phyloP scores from a whole-genome alignment of 441 rosid genomes.

The Viola pubescens region DNA sequence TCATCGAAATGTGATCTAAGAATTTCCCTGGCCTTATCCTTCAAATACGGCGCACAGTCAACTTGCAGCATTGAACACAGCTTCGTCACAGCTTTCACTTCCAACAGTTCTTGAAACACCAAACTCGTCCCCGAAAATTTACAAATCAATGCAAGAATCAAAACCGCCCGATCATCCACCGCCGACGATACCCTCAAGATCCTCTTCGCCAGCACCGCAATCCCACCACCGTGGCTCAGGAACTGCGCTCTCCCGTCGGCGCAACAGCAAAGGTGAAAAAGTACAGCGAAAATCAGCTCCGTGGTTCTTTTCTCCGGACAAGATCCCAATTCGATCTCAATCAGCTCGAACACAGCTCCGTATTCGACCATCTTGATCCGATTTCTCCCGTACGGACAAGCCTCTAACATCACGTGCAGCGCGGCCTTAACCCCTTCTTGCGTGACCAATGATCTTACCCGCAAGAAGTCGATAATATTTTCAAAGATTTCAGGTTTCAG shows the following conservation, averaged over 20 bases:
- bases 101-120: constrained; percentile 51
- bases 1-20: constrained; percentile 38
- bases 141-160: constrained; percentile 35
- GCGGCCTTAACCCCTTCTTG: constrained; percentile 41
- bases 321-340: constrained; percentile 44
- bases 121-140: constrained; percentile 31
- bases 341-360: constrained; percentile 42
- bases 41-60: constrained; percentile 33
- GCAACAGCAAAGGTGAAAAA: constrained; percentile 52
- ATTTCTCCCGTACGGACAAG: constrained; percentile 52
- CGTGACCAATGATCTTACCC: constrained; percentile 7
- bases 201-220: constrained; percentile 51
- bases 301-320: constrained; percentile 35
- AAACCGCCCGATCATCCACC: constrained; percentile 44
- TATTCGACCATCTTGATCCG: constrained; percentile 33
- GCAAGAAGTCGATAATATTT: constrained; percentile 29
- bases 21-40: constrained; percentile 44
- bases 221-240: constrained; percentile 39
- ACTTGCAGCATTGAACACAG: constrained; percentile 42
- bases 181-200: constrained; percentile 38
- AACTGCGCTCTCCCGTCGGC: constrained; percentile 70
- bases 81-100: constrained; percentile 43
- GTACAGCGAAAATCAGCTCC: constrained; percentile 41
- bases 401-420: constrained; percentile 30
- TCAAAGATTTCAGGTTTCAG: constrained; percentile 35